Conservation (phyloP, 352 stramenopile species). For the Globisporangium cederbergense region DNA sequence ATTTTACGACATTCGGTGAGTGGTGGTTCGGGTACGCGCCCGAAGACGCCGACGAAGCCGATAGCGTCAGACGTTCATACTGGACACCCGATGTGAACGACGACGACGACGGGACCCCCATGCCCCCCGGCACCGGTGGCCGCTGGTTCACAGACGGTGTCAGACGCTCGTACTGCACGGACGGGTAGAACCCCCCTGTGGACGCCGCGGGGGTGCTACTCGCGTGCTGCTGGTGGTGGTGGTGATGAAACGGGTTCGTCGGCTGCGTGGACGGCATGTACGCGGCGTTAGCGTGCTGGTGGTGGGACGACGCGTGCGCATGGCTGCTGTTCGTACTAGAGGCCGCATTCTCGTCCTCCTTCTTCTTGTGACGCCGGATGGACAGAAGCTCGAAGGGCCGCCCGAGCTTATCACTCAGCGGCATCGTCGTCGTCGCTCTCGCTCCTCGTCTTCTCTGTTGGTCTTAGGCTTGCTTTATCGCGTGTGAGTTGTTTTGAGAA, state of each 20-base stretch:
- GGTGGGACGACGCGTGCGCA: not conserved
- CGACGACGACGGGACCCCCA: not conserved
- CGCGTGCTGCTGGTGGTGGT: slow-evolving; percentile 16
- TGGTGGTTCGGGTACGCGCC: slow-evolving; percentile 9
- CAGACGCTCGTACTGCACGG: slow-evolving; percentile 22
- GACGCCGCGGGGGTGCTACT: slow-evolving; percentile 12
- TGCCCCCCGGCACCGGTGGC: not conserved
- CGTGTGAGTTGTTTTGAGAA: not conserved
- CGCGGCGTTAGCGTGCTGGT: slow-evolving; percentile 10
- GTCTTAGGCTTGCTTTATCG: not conserved
- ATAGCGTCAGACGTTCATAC: slow-evolving; percentile 11
- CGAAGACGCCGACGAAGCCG: not conserved
- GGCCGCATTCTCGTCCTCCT: slow-evolving; percentile 25
- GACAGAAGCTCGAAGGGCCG: slow-evolving; percentile 64
- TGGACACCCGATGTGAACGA: slow-evolving; percentile 2
- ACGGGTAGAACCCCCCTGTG: slow-evolving; percentile 22
- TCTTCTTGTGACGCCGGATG: slow-evolving; percentile 59
- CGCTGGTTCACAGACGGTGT: slow-evolving; percentile 21
- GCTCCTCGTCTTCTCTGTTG: not conserved
- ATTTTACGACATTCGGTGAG: slow-evolving; percentile 30
- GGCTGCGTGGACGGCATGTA: slow-evolving; percentile 10
- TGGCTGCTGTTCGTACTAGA: not conserved
- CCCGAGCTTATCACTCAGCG: slow-evolving; percentile 49
- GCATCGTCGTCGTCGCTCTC: slow-evolving; percentile 22
- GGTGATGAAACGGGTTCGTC: slow-evolving; percentile 16